Evolutionary conservation across 2,329 filamentous ascomycete species (phyloP).

Genomic region (Reticulascus tulasneorum): DNA sequence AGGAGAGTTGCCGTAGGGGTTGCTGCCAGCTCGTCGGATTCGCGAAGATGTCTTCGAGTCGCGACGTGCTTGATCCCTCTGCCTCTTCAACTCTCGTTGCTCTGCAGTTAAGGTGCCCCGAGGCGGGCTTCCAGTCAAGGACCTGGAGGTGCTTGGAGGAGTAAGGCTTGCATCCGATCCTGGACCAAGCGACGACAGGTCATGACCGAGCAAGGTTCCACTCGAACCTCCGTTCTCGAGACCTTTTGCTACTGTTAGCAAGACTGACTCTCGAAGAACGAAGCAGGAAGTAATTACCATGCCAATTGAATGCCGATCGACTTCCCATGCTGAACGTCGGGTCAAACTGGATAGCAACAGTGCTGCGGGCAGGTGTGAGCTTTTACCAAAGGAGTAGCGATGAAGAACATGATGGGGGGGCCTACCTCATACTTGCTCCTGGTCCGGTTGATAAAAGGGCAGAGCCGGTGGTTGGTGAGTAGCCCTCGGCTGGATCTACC

Average conservation of each 20-base stretch:
- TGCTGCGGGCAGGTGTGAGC: slow-evolving; percentile 24
- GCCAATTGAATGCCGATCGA: slow-evolving; percentile 48
- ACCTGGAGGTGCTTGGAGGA: slow-evolving; percentile 46
- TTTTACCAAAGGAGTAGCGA: slow-evolving; percentile 13
- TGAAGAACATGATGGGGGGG: slow-evolving; percentile 13
- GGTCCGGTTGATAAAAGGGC: slow-evolving; percentile 14
- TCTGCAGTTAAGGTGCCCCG: slow-evolving; percentile 51
- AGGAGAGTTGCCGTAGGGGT: slow-evolving; percentile 34
- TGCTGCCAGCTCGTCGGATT: slow-evolving; percentile 47
- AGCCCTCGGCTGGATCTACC: slow-evolving; percentile 28
- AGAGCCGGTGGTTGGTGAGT: slow-evolving; percentile 15
- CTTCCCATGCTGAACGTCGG: slow-evolving; percentile 48
- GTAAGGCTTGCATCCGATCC: slow-evolving; percentile 48
- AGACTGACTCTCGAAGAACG: neutral
- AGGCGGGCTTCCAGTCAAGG: slow-evolving; percentile 55
- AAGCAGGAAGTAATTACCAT: slow-evolving; percentile 28
- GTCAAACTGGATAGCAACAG: slow-evolving; percentile 50
- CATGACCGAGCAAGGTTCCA: slow-evolving; percentile 34
- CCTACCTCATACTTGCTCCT: slow-evolving; percentile 33
- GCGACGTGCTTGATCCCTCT: slow-evolving; percentile 55
- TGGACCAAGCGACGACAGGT: slow-evolving; percentile 41
- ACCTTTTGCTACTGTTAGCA: slow-evolving; percentile 15
- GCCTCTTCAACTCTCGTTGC: slow-evolving; percentile 59
- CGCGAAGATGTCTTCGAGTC: slow-evolving; percentile 52
- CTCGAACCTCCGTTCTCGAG: slow-evolving; percentile 23